These are phyloP conservation scores for Tricladium varicosporioides DNA, from an alignment of 2,329 filamentous ascomycete species.

Conservation along the genomic window DNA sequence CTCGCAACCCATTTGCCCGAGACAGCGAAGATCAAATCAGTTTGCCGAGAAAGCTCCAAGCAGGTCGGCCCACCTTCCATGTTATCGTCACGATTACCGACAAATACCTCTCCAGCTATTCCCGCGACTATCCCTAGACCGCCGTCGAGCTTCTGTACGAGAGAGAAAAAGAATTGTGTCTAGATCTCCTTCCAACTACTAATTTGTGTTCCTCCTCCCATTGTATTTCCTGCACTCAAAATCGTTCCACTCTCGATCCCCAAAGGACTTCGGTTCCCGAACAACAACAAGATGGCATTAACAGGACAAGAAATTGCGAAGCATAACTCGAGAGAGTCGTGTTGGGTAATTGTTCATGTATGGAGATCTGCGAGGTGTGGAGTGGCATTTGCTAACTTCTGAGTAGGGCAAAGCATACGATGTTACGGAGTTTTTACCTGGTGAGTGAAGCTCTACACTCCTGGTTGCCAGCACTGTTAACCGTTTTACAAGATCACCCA, in stretches of 20 bases:
- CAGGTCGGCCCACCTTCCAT: neutral
- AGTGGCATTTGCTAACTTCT: constrained; percentile 20
- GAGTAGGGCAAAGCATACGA: constrained; percentile 77
- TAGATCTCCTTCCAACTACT: neutral
- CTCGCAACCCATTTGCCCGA: constrained; percentile 6
- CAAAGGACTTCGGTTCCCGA: constrained; percentile 11
- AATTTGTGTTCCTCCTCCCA: neutral
- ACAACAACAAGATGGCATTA: constrained; percentile 34
- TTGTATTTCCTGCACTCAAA: neutral
- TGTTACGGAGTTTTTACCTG: constrained; percentile 83
- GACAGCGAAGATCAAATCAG: constrained; percentile 9
- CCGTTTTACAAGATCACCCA: constrained; percentile 64
- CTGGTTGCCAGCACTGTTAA: constrained; percentile 10
- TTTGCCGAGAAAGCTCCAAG: constrained; percentile 3
- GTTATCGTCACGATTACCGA: neutral
- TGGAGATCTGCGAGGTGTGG: neutral
- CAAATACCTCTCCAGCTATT: neutral
- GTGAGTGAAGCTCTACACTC: constrained; percentile 38
- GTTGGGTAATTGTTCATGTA: constrained; percentile 88
- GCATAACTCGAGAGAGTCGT: constrained; percentile 80
- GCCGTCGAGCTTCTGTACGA: neutral
- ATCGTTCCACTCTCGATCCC: neutral
- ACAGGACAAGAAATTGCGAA: constrained; percentile 59
- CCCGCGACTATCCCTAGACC: neutral
- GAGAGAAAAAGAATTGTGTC: neutral